These are phyloP conservation scores for Melaleuca quinquenervia DNA, from an alignment of 345 rosid species.

Conservation along the genomic window DNA sequence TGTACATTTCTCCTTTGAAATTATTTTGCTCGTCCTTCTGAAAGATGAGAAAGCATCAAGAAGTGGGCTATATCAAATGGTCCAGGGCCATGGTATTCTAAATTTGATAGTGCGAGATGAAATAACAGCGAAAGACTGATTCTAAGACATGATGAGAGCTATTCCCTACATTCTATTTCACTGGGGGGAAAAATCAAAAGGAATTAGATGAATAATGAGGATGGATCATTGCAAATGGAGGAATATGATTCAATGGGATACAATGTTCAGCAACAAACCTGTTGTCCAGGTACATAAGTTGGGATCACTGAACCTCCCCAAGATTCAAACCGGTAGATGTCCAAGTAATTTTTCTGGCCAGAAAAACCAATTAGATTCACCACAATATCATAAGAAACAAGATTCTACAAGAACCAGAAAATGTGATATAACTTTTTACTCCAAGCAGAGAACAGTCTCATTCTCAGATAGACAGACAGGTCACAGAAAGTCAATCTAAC, in stretches of 20 bases:
- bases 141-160: background rate
- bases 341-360: slow-evolving; percentile 86
- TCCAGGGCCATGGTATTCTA: background rate
- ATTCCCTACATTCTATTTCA: background rate
- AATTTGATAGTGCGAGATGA: background rate
- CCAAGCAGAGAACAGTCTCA: background rate
- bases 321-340: slow-evolving; percentile 87
- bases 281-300: slow-evolving; percentile 64
- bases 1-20: background rate
- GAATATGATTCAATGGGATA: background rate
- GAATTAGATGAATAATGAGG: background rate
- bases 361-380: background rate
- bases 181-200: background rate
- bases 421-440: background rate
- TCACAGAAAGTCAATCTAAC: background rate
- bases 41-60: background rate
- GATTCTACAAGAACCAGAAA: background rate
- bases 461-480: background rate
- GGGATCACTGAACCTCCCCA: slow-evolving; percentile 98
- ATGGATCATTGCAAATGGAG: background rate
- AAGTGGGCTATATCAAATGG: background rate
- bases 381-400: background rate
- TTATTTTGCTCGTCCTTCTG: background rate
- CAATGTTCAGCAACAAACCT: slow-evolving; percentile 34
- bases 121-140: background rate